phyloP scores from a whole-genome alignment of 257 asterid species.

The Solanum tacnaense region DNA sequence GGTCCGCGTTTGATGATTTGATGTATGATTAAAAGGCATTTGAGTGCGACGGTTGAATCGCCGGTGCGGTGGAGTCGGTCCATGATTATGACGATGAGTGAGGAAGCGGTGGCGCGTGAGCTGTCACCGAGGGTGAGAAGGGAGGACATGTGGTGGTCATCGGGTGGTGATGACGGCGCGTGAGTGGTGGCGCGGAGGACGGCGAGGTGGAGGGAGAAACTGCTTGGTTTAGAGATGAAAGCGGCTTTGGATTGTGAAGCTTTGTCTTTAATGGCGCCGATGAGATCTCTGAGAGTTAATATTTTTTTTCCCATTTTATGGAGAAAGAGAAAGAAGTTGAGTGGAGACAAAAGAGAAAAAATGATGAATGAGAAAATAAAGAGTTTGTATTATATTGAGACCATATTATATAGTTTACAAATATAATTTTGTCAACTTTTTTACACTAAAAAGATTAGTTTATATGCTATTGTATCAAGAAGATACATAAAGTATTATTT shows the following conservation, averaged over 20 bases:
- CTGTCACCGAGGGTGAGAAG: constrained; percentile 50
- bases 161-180: constrained; percentile 38
- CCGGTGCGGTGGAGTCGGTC: constrained; percentile 75
- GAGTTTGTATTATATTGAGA: not conserved
- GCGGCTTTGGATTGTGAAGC: constrained; percentile 49
- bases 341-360: not conserved
- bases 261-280: constrained; percentile 40
- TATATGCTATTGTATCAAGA: too few species aligned
- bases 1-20: constrained; percentile 64
- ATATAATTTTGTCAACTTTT: not conserved
- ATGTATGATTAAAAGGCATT: constrained; percentile 62
- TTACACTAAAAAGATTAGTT: not conserved
- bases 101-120: constrained; percentile 75
- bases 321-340: not conserved
- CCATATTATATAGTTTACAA: not conserved
- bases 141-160: constrained; percentile 36
- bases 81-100: constrained; percentile 49
- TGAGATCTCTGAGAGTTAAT: constrained; percentile 18
- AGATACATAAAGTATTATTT: too few species aligned
- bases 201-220: constrained; percentile 42
- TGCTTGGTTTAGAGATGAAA: constrained; percentile 29
- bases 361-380: not conserved
- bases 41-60: constrained; percentile 56
- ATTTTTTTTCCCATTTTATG: constrained; percentile 13
- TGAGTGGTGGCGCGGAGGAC: constrained; percentile 77